These are phyloP conservation scores for Phytophthora agathidicida DNA, from an alignment of 352 stramenopile genomes.

Conservation along the genomic window DNA sequence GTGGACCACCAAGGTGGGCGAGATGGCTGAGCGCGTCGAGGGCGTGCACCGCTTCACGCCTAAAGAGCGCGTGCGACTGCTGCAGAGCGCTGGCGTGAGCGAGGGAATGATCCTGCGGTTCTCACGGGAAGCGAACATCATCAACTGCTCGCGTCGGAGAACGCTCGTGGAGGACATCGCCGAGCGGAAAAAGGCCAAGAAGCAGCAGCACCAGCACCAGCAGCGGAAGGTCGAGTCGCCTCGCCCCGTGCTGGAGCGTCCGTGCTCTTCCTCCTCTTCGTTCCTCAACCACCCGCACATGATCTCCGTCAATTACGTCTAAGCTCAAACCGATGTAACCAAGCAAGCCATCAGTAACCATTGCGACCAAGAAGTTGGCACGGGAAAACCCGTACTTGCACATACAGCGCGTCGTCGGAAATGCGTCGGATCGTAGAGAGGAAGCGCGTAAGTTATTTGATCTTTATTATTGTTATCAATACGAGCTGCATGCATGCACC, in stretches of 20 bases:
- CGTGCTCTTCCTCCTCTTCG: constrained; percentile 36
- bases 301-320: constrained; percentile 59
- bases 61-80: constrained; percentile 54
- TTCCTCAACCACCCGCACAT: constrained; percentile 45
- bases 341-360: constrained; percentile 2
- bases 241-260: constrained; percentile 21
- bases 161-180: constrained; percentile 51
- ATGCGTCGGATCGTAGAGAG: constrained; percentile 13
- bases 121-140: constrained; percentile 70
- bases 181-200: constrained; percentile 43
- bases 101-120: constrained; percentile 74
- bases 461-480: constrained; percentile 32
- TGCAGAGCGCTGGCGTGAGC: constrained; percentile 54
- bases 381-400: constrained; percentile 6
- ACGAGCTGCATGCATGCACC: constrained; percentile 19
- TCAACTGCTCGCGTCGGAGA: constrained; percentile 56
- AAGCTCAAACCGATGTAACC: constrained; percentile 10
- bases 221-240: constrained; percentile 35
- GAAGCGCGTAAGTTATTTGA: constrained; percentile 35
- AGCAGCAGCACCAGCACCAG: constrained; percentile 8
- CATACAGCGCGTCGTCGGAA: constrained; percentile 8
- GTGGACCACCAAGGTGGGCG: constrained; percentile 63
- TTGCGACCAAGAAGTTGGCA: neutral
- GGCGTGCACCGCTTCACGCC: constrained; percentile 62
- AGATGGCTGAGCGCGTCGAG: constrained; percentile 69